phyloP scores from a whole-genome alignment of 306 rosid genomes.

The Echinosophora koreensis region DNA sequence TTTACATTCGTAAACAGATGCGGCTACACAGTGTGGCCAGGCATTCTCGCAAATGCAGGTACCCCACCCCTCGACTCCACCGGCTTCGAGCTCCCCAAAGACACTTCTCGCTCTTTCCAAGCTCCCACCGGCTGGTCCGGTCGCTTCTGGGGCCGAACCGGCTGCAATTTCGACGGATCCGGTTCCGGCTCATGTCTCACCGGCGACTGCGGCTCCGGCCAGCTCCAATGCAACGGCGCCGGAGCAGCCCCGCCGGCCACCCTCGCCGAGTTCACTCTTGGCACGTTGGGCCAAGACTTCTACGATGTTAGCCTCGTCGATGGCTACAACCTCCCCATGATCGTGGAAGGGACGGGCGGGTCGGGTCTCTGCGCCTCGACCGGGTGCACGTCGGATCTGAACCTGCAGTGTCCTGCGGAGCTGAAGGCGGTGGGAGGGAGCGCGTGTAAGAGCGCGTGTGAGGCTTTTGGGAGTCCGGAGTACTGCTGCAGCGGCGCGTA shows the following conservation, averaged over 20 bases:
- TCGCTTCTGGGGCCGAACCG: constrained; percentile 92
- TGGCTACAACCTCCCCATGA: constrained; percentile 87
- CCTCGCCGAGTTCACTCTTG: constrained; percentile 91
- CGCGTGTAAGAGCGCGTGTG: constrained; percentile 99
- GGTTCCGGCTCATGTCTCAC: constrained; percentile 80
- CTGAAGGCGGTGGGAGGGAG: constrained; percentile 65
- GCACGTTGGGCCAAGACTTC: constrained; percentile 86
- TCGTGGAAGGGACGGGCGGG: constrained; percentile 87
- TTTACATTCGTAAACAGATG: constrained; percentile 87
- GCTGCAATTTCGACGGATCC: constrained; percentile 81
- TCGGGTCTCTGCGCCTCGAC: constrained; percentile 80
- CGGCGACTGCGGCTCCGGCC: constrained; percentile 91
- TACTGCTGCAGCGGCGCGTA: constrained; percentile 87
- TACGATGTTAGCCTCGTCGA: constrained; percentile 97
- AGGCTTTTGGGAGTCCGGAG: constrained; percentile 88
- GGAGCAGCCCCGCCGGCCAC: constrained; percentile 95
- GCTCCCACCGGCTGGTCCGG: constrained; percentile 99
- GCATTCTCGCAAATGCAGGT: constrained; percentile 87
- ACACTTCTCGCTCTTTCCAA: constrained; percentile 69
- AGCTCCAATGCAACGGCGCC: constrained; percentile 84
- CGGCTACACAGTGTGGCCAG: constrained; percentile 91
- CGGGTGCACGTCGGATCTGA: constrained; percentile 87
- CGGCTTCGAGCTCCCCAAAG: constrained; percentile 88
- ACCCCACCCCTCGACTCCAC: constrained; percentile 74
- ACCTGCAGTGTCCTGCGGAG: constrained; percentile 83